Evolutionary conservation across 140 eudicot genomes (phyloP).

Genomic region (Flaveria floridana): DNA sequence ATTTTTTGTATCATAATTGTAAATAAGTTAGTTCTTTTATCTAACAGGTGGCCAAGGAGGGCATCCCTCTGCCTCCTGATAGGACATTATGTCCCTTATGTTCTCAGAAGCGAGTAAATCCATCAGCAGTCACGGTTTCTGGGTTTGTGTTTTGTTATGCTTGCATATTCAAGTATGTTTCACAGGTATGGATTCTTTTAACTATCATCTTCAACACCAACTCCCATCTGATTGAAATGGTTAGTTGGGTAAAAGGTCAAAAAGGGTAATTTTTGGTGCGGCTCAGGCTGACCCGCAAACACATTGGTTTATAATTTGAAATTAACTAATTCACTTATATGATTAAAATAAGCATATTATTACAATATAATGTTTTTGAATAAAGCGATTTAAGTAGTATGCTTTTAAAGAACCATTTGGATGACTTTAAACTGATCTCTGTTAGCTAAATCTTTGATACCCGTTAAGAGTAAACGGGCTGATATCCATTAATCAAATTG

Average conservation of each 20-base stretch:
- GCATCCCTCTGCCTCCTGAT: conserved; percentile 86
- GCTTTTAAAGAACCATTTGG: background rate
- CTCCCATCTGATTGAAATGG: background rate
- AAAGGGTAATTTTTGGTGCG: background rate
- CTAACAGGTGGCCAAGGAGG: conserved; percentile 85
- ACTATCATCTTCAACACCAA: conserved; percentile 15
- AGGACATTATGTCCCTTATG: conserved; percentile 81
- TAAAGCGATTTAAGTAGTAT: background rate
- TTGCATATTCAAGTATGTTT: conserved; percentile 88
- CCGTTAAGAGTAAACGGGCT: background rate
- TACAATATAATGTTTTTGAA: background rate
- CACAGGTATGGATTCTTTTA: conserved; percentile 55
- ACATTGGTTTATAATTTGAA: background rate
- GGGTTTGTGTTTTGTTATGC: conserved; percentile 97
- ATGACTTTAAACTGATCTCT: too few relatives aligned
- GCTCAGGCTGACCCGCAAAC: background rate
- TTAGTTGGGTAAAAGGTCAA: background rate
- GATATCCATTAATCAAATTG: background rate
- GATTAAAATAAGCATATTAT: background rate
- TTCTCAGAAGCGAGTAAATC: conserved; percentile 83
- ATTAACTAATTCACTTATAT: background rate
- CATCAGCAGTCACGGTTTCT: conserved; percentile 82
- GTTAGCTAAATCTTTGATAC: background rate
- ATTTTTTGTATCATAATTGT: background rate
- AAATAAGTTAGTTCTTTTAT: conserved; percentile 12